Evolutionary conservation across 225 moss, liverwort and hornwort genomes (phyloP).

Genomic region (Physcomitrellopsis africana): DNA sequence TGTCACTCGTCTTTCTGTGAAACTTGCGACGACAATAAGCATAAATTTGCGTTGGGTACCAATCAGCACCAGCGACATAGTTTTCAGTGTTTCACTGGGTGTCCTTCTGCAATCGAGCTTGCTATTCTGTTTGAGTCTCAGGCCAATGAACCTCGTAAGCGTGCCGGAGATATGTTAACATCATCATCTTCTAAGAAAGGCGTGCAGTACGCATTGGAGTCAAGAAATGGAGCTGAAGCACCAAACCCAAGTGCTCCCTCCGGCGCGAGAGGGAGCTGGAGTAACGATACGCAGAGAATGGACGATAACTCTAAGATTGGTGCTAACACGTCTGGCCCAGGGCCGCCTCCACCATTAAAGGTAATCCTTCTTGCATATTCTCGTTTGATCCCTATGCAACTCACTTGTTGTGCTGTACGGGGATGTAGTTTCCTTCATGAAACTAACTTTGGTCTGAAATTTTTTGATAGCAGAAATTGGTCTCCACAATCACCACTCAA

Average conservation of each 20-base stretch:
- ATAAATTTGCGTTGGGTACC: constrained; percentile 1
- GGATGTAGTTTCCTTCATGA: background rate
- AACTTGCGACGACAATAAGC: constrained; percentile 53
- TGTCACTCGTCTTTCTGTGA: constrained; percentile 57
- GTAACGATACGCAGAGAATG: constrained; percentile 8
- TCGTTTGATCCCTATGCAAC: background rate
- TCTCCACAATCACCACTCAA: constrained; percentile 27
- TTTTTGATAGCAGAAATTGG: constrained; percentile 30
- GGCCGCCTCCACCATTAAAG: constrained; percentile 27
- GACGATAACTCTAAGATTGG: constrained; percentile 20
- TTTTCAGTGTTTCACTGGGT: constrained; percentile 63
- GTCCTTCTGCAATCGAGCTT: constrained; percentile 64
- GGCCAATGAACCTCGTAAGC: constrained; percentile 33
- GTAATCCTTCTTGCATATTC: background rate
- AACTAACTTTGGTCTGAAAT: background rate
- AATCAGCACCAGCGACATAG: constrained; percentile 46
- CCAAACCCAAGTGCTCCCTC: background rate
- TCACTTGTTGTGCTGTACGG: constrained; percentile 2
- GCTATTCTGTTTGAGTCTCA: constrained; percentile 57
- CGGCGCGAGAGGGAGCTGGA: constrained; percentile 27
- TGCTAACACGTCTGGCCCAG: constrained; percentile 35
- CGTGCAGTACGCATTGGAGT: background rate
- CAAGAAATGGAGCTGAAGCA: background rate
- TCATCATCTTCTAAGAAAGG: background rate
- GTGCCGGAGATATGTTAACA: constrained; percentile 15